These are phyloP conservation scores for Parathielavia hyrcaniae DNA, from an alignment of 495 filamentous ascomycete species.

Conservation along the genomic window DNA sequence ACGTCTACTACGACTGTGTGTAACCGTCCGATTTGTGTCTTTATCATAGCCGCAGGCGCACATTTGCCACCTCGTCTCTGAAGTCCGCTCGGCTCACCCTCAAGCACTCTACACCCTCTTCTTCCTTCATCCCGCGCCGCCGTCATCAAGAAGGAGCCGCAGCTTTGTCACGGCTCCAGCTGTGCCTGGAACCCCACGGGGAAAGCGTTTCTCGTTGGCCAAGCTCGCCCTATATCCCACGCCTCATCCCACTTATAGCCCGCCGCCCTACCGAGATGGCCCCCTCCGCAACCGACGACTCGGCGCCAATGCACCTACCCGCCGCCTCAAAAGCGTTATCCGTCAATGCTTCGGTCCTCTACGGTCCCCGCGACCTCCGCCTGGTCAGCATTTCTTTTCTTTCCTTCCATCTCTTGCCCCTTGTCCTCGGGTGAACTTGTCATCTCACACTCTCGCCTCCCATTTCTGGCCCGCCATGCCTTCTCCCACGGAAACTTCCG, in stretches of 20 bases:
- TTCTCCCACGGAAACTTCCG: constrained; percentile 19
- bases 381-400: constrained; percentile 36
- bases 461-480: constrained; percentile 21
- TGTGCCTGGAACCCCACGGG: constrained; percentile 27
- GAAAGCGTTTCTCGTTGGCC: constrained; percentile 21
- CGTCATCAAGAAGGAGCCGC: constrained; percentile 18
- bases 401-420: constrained; percentile 10
- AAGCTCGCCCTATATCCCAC: constrained; percentile 27
- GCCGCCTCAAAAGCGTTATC: constrained; percentile 37
- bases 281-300: constrained; percentile 40
- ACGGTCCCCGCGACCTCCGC: constrained; percentile 47
- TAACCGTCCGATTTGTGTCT: not conserved
- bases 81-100: not conserved
- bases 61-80: constrained; percentile 4
- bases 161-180: constrained; percentile 4
- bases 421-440: constrained; percentile 15
- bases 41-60: not conserved
- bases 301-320: constrained; percentile 42
- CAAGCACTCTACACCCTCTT: constrained; percentile 9
- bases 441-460: constrained; percentile 24
- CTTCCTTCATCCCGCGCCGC: constrained; percentile 15
- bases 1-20: not conserved
- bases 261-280: constrained; percentile 40
- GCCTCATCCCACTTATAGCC: constrained; percentile 15
- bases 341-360: constrained; percentile 47